A percentile compares a stretch with the other conserved stretches of the same genome.
phyloP scores from a whole-genome alignment of 805 yeast genomes.

The Lachancea sp. region DNA sequence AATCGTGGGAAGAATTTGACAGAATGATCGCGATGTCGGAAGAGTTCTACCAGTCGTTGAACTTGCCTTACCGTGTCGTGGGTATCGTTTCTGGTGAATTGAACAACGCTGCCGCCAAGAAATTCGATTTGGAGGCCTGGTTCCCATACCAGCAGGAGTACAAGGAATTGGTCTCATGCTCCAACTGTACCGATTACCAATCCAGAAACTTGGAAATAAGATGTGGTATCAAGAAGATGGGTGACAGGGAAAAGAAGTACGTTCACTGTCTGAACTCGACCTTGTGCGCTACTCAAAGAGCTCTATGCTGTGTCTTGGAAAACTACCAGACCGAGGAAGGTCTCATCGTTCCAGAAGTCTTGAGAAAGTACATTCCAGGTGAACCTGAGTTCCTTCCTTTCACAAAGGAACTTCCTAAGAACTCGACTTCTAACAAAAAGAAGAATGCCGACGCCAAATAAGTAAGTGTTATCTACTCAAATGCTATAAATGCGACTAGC shows the following conservation, averaged over 20 bases:
- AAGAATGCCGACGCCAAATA: constrained; percentile 12
- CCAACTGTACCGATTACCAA: constrained; percentile 99
- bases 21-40: constrained; percentile 88
- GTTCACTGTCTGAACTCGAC: constrained; percentile 98
- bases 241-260: constrained; percentile 93
- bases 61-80: constrained; percentile 93
- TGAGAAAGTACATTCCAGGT: constrained; percentile 95
- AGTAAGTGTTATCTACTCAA: too few species aligned
- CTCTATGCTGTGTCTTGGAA: constrained; percentile 93
- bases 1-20: constrained; percentile 96
- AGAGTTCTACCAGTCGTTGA: constrained; percentile 86
- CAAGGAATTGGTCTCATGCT: constrained; percentile 96
- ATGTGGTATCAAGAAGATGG: constrained; percentile 94
- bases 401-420: constrained; percentile 87
- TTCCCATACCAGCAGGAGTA: constrained; percentile 99
- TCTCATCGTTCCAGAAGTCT: constrained; percentile 85
- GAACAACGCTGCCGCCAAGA: constrained; percentile 98
- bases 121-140: constrained; percentile 99
- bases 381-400: constrained; percentile 95
- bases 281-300: constrained; percentile 96
- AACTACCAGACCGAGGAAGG: constrained; percentile 98
- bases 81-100: constrained; percentile 98
- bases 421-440: constrained; percentile 76
- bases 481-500: too few species aligned
- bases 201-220: constrained; percentile 97